Evolutionary conservation across 129 eudicot species (phyloP).

Genomic region (Flaveria sonorensis): DNA sequence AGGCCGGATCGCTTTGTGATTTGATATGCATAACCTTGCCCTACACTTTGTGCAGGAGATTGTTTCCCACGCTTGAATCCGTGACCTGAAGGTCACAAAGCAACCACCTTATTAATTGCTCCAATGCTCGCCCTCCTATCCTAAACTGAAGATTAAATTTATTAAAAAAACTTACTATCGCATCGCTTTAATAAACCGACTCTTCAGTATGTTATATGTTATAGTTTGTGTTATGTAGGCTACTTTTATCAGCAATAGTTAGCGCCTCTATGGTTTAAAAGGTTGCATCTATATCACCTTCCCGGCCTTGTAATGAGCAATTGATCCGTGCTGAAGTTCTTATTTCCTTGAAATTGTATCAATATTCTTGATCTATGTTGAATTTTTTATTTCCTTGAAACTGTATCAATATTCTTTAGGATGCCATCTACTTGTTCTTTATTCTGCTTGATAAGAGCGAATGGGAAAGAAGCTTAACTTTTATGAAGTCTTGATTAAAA

Average conservation of each 20-base stretch:
- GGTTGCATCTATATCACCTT: neutral
- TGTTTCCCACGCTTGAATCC: too few relatives aligned
- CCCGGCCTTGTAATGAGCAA: neutral
- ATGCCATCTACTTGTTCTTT: neutral
- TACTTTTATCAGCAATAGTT: neutral
- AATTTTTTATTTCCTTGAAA: neutral
- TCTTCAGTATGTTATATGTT: neutral
- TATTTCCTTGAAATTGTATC: neutral
- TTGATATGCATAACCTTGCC: too few relatives aligned
- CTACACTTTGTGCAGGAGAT: too few relatives aligned
- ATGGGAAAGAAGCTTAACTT: neutral
- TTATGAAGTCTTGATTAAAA: neutral
- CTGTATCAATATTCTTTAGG: neutral
- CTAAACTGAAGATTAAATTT: too few relatives aligned
- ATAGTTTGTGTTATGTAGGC: neutral
- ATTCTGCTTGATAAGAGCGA: conserved; percentile 8
- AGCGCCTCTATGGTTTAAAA: neutral
- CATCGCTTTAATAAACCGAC: neutral
- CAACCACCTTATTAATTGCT: too few relatives aligned
- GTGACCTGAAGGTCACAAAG: too few relatives aligned
- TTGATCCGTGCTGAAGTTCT: neutral
- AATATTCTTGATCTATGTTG: neutral
- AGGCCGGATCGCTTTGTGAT: too few relatives aligned
- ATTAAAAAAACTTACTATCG: too few relatives aligned
- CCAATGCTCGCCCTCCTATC: too few relatives aligned